A percentile compares a stretch with the other conserved stretches of the same genome.
phyloP scores from a whole-genome alignment of 139 green algal species.

The Haematococcus sp. region DNA sequence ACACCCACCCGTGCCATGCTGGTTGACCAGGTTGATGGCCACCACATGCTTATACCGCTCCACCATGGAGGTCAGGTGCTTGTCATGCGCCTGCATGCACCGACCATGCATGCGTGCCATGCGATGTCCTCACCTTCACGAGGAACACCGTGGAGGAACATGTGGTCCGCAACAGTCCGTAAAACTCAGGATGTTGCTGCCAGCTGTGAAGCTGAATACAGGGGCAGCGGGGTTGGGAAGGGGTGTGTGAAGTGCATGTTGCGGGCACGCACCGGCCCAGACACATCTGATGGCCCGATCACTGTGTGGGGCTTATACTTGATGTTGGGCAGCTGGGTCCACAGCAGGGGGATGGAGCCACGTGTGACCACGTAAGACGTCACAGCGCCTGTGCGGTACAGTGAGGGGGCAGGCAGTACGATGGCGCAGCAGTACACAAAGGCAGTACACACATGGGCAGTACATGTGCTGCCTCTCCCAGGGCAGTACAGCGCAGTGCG shows the following conservation, averaged over 20 bases:
- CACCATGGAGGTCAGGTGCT: conserved; percentile 39
- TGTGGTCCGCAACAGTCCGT: no score
- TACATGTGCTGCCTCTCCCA: no score
- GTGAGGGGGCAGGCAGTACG: no score
- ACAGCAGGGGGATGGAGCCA: conserved; percentile 84
- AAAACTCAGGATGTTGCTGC: no score
- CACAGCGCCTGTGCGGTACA: not conserved
- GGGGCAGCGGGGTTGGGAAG: no score
- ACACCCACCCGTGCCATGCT: conserved; percentile 48
- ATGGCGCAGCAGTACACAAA: no score
- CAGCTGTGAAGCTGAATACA: no score
- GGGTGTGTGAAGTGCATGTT: no score
- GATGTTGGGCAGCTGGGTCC: conserved; percentile 84
- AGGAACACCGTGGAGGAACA: not conserved
- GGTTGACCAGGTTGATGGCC: conserved; percentile 82
- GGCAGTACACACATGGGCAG: no score
- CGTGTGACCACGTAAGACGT: conserved; percentile 51
- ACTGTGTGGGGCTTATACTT: conserved; percentile 90
- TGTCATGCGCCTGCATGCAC: conserved; percentile 27
- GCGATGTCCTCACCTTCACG: not conserved
- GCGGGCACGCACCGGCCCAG: conserved; percentile 26
- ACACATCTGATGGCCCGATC: conserved; percentile 38
- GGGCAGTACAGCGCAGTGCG: no score
- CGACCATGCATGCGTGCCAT: not conserved
- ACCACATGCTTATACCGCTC: conserved; percentile 53